Base-by-base conservation (phyloP, 2,329 filamentous ascomycete species). In the Exophiala spinifera region DNA sequence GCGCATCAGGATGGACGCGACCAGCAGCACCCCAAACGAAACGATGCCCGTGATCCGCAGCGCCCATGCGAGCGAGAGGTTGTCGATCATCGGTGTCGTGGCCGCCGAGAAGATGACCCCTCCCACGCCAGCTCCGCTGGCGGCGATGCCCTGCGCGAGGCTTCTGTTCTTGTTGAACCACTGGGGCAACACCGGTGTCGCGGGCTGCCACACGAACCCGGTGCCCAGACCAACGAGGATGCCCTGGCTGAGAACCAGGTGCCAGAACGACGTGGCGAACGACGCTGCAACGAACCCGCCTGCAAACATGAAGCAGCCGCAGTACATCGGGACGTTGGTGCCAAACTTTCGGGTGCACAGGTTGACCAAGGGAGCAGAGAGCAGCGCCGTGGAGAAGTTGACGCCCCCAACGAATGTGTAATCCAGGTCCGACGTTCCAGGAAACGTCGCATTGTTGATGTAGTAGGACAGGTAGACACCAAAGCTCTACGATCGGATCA, bases 381-480 rank as follows among this genome's bases (percentile, higher is more conserved):
- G 53, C 53, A 67, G 57, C 11, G 66, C 64, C 1, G 53, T 49
- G 1, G 56, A 59, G 54, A 69, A 64, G 19, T 64, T 66, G 8
- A 65, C 51, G 10, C 66, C 65, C 3, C 67, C 68, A 13, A 71
- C 59, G 34, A 71, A 67, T 2, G 67, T 65, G 56, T 65, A 71
- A 25, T 67, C 64, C 17, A 69, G 50, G 23, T 55, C 57, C 3
- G 50, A 62, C 0, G 66, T 60, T 17, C 53, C 61, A 1, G 61
- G 55, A 33, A 68, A 69, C 7, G 64, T 64, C 7, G 67, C 49
- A 34, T 67, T 60, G 5, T 64, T 54, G 13, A 76, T 64, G 53
- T 74, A 77, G 48, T 74, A 68, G 4, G 70, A 67, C 0, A 77
- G 67, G 51, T 75, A 76, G 13, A 77, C 69, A 34, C 72, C 73